Evolutionary conservation across 768 basidiomycete species (phyloP).

Genomic region (Mycena sanguinolenta): DNA sequence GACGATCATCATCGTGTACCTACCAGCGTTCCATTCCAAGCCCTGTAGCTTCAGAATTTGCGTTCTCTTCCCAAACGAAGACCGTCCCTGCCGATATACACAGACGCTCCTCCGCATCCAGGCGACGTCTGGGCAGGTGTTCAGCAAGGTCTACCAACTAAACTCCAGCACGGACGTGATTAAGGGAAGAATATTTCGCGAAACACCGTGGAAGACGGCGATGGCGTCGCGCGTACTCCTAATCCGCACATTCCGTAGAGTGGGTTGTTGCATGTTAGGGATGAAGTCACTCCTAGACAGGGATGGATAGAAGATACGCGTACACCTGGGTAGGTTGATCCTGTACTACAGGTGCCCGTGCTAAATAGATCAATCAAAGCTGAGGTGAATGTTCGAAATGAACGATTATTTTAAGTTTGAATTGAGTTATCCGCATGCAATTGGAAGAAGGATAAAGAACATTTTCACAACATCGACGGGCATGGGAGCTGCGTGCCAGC

Average conservation of each 20-base stretch:
- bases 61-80: conserved; percentile 91
- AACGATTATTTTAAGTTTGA: conserved; percentile 69
- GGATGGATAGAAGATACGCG: conserved; percentile 38
- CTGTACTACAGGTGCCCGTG: conserved; percentile 8
- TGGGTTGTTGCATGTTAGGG: conserved; percentile 80
- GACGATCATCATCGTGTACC: not conserved
- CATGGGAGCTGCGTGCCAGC: conserved; percentile 37
- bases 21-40: conserved; percentile 78
- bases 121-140: conserved; percentile 58
- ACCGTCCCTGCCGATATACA: conserved; percentile 83
- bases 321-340: conserved; percentile 23
- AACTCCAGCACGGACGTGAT: conserved; percentile 59
- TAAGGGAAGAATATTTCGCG: conserved; percentile 74
- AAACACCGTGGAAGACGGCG: conserved; percentile 85
- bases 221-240: conserved; percentile 85
- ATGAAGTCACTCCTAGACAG: conserved; percentile 29
- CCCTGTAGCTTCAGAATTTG: conserved; percentile 84
- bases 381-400: conserved; percentile 55
- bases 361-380: conserved; percentile 37
- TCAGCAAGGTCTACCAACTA: not conserved
- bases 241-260: conserved; percentile 81
- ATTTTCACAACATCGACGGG: conserved; percentile 33
- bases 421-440: conserved; percentile 69
- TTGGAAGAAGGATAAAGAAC: conserved; percentile 48
- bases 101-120: conserved; percentile 86